phyloP scores from a whole-genome alignment of 345 rosid species.

The Brassica nigra region DNA sequence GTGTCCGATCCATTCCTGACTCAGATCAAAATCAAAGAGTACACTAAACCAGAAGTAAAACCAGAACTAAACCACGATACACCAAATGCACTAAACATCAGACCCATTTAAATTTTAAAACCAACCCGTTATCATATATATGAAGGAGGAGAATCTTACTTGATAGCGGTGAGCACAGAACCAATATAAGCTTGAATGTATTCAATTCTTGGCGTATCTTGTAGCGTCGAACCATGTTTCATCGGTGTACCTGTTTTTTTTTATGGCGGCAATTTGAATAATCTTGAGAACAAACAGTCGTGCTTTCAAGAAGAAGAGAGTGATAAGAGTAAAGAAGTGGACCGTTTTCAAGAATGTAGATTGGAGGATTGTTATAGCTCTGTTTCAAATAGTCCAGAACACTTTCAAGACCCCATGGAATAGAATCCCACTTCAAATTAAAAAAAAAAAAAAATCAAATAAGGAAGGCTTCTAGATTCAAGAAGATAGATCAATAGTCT shows the following conservation, averaged over 20 bases:
- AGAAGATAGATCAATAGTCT: not conserved
- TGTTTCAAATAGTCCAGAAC: slow-evolving; percentile 46
- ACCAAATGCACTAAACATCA: not conserved
- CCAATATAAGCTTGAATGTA: slow-evolving; percentile 46
- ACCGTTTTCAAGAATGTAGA: slow-evolving; percentile 59
- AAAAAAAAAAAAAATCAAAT: not conserved
- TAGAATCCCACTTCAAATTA: slow-evolving; percentile 35
- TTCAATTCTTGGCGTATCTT: slow-evolving; percentile 46
- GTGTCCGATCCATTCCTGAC: not conserved
- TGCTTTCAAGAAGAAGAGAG: not conserved
- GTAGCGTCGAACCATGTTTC: slow-evolving; percentile 34
- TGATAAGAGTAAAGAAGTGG: slow-evolving; percentile 1
- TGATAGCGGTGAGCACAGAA: slow-evolving; percentile 46
- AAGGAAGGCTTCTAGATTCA: not conserved
- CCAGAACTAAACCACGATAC: not conserved
- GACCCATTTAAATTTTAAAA: not conserved
- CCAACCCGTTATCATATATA: too few species aligned
- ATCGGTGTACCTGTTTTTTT: slow-evolving; percentile 35
- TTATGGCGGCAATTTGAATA: not conserved
- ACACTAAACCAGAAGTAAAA: not conserved
- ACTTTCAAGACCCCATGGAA: slow-evolving; percentile 43
- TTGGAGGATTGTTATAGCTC: slow-evolving; percentile 47
- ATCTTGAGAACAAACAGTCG: not conserved
- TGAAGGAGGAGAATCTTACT: slow-evolving; percentile 25
- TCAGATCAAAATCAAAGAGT: not conserved